Evolutionary conservation across 176 grass and related monocot species (phyloP), one percentile per base, ranked within the genome.

Genomic region (Zizania latifolia): DNA sequence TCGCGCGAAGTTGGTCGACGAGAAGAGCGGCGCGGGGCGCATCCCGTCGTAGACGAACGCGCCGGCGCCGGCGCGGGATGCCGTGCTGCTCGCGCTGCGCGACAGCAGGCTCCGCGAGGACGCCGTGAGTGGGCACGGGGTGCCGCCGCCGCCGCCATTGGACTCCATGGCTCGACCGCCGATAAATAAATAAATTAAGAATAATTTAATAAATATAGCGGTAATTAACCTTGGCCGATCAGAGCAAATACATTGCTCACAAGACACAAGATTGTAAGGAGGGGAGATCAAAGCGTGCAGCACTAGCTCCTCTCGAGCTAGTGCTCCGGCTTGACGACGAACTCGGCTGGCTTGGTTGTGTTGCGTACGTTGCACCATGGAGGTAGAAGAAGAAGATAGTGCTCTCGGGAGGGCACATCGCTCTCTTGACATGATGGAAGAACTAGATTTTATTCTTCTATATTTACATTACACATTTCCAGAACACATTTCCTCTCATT

Each of bases 21-120:
- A 30, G 90, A 89, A 67, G 67, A 90, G 81, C 10, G 85, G 71
- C 60, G 69, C 29, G 21, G 70, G 33, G 28, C 72, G 77, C 73
- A 79, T 80, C 53, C 81, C 86, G 36, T 88, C 86, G 55, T 78
- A 83, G 14, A 31, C 80, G 72, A 78, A 78, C 43, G 70, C 87
- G 16, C 80, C 73, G 11, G 80, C 46, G 48, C 70, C 65, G 40
- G 66, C 57, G 50, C 85, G 85, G 19, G 79, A 78, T 10, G 85
- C 46, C 73, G 23, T 34, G 28, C 55, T 82, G 62, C 19, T 53
- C 19, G n/a, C 3, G 57, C 59, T 72, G 44, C 58, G 31, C 19
- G 30, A 29, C 64, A 62, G 46, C 30, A 43, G 46, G 1, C 72
- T 58, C 19, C 58, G 72, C 44, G 62, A 46, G 28, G 36, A 71